phyloP scores from a whole-genome alignment of 495 filamentous ascomycete genomes.

The Aspergillus homomorphus region DNA sequence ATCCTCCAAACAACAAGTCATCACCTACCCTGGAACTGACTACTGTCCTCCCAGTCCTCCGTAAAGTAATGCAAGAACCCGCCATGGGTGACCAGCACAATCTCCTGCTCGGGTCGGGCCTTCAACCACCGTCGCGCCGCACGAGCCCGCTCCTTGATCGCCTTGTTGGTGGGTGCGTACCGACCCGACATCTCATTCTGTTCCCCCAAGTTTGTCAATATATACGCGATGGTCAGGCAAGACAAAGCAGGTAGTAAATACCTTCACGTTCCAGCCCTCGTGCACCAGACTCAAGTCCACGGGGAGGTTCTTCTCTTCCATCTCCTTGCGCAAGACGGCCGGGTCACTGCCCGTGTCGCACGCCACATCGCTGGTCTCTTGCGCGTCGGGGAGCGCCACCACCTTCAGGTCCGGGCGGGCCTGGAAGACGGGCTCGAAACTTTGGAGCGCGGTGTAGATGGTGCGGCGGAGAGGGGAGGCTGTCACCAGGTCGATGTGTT shows the following conservation, averaged over 20 bases:
- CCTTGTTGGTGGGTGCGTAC: constrained; percentile 56
- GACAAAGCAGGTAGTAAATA: constrained; percentile 16
- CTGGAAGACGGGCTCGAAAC: constrained; percentile 57
- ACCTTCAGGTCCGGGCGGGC: constrained; percentile 50
- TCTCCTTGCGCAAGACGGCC: constrained; percentile 57
- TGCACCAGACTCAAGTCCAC: constrained; percentile 63
- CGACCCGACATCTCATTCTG: constrained; percentile 31
- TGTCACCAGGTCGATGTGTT: constrained; percentile 65
- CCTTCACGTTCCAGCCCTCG: constrained; percentile 71
- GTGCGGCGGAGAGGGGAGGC: constrained; percentile 84
- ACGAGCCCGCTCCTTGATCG: constrained; percentile 61
- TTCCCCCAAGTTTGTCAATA: neutral
- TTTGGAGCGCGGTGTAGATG: constrained; percentile 72
- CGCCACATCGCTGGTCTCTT: constrained; percentile 72
- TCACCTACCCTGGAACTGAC: constrained; percentile 50
- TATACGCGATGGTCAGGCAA: neutral
- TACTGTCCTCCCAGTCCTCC: constrained; percentile 71
- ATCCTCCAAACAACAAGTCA: neutral
- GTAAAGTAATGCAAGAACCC: constrained; percentile 76
- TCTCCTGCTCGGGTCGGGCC: constrained; percentile 50
- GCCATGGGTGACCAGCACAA: constrained; percentile 75
- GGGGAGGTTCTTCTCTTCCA: constrained; percentile 47
- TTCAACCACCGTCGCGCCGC: constrained; percentile 67
- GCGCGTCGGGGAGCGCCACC: constrained; percentile 72
- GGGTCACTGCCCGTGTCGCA: constrained; percentile 74